Evolutionary conservation across 2,329 filamentous ascomycete genomes (phyloP).

Genomic region (Aciculosporium take): DNA sequence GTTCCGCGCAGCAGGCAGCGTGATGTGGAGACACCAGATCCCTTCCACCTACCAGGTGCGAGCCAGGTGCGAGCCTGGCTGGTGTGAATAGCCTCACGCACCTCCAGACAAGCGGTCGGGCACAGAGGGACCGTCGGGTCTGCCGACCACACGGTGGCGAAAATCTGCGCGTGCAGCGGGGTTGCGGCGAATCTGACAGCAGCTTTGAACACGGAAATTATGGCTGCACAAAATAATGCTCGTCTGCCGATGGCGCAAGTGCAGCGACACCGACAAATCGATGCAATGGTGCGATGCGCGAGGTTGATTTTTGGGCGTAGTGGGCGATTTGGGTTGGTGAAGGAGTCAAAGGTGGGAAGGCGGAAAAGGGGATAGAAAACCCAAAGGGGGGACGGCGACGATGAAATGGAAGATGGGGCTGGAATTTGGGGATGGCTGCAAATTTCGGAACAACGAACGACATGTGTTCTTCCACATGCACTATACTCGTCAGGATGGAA

Average conservation of each 20-base stretch:
- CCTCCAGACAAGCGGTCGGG: slow-evolving; percentile 11
- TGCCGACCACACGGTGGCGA: slow-evolving; percentile 1
- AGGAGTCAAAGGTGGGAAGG: slow-evolving; percentile 14
- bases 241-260: slow-evolving; percentile 23
- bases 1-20: slow-evolving; percentile 7
- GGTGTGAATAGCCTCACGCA: slow-evolving; percentile 28
- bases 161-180: slow-evolving; percentile 13
- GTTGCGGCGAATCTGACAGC: slow-evolving; percentile 10
- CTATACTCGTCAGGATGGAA: slow-evolving; percentile 8
- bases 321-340: slow-evolving; percentile 22
- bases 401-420: slow-evolving; percentile 8
- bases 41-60: slow-evolving; percentile 6
- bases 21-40: slow-evolving; percentile 6
- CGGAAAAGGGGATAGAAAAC: slow-evolving; percentile 11
- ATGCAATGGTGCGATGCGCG: slow-evolving; percentile 21
- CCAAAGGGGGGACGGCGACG: slow-evolving; percentile 9
- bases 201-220: slow-evolving; percentile 16
- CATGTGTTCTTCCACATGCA: slow-evolving; percentile 8
- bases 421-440: slow-evolving; percentile 16
- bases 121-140: slow-evolving; percentile 4
- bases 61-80: slow-evolving; percentile 5
- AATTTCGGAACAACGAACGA: slow-evolving; percentile 8
- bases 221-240: slow-evolving; percentile 20
- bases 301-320: slow-evolving; percentile 17
- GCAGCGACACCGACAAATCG: slow-evolving; percentile 22